Percentiles rank a stretch among this genome's conserved stretches.
Evolutionary conservation across 208 protist genomes (phyloP).

Genomic region (Herpetomonas samuelpessoai): DNA sequence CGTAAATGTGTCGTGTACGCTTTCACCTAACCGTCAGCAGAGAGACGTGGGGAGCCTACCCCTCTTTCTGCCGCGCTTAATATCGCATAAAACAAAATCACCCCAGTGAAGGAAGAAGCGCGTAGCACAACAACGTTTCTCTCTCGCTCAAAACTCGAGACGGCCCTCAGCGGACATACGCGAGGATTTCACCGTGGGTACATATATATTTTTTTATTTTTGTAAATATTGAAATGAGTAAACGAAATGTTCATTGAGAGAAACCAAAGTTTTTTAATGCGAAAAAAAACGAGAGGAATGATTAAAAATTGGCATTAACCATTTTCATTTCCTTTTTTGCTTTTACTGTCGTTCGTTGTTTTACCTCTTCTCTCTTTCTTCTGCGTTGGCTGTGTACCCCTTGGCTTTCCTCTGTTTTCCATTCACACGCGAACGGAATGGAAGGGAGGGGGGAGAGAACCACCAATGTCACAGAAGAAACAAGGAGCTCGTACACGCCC

Average conservation of each 20-base stretch:
- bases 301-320: not conserved
- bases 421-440: not conserved
- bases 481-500: no score
- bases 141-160: no score
- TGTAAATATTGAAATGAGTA: no score
- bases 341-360: not conserved
- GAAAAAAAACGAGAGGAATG: not conserved
- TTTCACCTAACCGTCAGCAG: not conserved
- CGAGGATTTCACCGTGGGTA: slow-evolving; percentile 3
- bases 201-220: no score
- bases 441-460: not conserved
- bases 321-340: not conserved
- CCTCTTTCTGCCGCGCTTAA: no score
- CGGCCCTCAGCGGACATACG: no score
- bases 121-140: no score
- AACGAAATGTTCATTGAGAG: not conserved
- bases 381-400: no score
- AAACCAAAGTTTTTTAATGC: not conserved
- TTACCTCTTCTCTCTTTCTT: not conserved
- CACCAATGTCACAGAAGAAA: not conserved
- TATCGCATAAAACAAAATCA: not conserved
- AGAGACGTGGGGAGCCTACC: no score
- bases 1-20: not conserved
- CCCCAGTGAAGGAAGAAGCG: no score
- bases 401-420: not conserved